These are phyloP conservation scores for Karstenula rhodostoma DNA, from an alignment of 2,329 filamentous ascomycete genomes.

Conservation along the genomic window DNA sequence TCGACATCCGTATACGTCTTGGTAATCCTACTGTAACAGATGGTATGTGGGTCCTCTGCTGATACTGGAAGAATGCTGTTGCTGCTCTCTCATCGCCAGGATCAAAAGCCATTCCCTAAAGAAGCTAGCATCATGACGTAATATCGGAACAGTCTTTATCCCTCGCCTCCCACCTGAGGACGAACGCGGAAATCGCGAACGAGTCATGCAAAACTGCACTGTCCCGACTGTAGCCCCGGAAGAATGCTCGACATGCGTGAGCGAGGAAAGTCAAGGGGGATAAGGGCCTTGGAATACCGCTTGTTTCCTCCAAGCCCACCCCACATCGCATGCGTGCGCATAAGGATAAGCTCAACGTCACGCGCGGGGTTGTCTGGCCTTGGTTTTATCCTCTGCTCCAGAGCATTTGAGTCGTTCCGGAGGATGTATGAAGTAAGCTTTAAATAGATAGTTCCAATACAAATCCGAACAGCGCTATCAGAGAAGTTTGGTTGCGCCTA, in stretches of 20 bases:
- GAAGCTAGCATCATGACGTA: constrained; percentile 12
- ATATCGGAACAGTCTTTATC: constrained; percentile 14
- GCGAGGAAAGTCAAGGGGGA: background rate
- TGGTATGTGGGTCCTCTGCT: constrained; percentile 2
- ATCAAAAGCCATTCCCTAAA: background rate
- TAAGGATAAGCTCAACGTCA: background rate
- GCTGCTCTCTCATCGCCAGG: background rate
- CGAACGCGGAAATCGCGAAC: background rate
- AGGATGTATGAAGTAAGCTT: background rate
- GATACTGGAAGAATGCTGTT: constrained; percentile 11
- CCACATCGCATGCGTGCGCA: background rate
- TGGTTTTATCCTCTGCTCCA: background rate
- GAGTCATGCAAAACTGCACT: background rate
- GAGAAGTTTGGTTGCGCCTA: constrained; percentile 48
- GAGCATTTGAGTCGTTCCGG: background rate
- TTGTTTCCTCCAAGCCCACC: background rate
- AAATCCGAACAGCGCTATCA: constrained; percentile 20
- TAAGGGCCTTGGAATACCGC: background rate
- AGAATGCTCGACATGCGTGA: background rate
- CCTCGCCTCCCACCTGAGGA: background rate
- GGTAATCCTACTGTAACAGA: background rate
- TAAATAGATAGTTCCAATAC: background rate
- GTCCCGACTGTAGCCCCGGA: constrained; percentile 2
- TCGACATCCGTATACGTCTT: background rate
- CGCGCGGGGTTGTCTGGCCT: background rate